phyloP scores from a whole-genome alignment of 306 rosid species.

The Ceratonia siliqua region DNA sequence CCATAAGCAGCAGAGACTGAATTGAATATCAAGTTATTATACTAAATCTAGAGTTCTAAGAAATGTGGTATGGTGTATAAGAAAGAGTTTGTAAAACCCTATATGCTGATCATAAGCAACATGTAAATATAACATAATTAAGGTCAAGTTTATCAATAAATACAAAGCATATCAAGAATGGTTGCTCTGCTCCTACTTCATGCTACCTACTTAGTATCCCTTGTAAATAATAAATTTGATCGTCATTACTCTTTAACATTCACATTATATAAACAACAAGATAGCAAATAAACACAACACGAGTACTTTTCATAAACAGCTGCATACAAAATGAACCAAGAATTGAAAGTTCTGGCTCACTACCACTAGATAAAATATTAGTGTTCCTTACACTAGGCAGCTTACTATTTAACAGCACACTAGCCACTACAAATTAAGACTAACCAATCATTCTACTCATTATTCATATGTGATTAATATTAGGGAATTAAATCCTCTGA shows the following conservation, averaged over 20 bases:
- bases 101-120: background rate
- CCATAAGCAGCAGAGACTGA: slow-evolving; percentile 20
- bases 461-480: no score
- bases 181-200: background rate
- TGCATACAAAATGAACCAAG: background rate
- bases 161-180: background rate
- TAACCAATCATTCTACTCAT: no score
- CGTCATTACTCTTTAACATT: background rate
- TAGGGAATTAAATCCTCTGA: no score
- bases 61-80: background rate
- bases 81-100: background rate
- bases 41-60: background rate
- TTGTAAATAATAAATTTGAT: background rate
- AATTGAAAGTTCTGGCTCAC: background rate
- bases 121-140: background rate
- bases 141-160: background rate
- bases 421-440: background rate
- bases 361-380: background rate
- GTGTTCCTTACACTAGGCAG: background rate
- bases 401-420: background rate
- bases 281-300: background rate
- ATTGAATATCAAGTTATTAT: slow-evolving; percentile 9
- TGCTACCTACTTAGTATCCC: background rate
- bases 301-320: background rate
- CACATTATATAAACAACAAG: background rate